A percentile compares a stretch with the other conserved stretches of the same genome.
Conservation (phyloP, 169 alveolate genomes). For the Cryptosporidium xiaoi region DNA sequence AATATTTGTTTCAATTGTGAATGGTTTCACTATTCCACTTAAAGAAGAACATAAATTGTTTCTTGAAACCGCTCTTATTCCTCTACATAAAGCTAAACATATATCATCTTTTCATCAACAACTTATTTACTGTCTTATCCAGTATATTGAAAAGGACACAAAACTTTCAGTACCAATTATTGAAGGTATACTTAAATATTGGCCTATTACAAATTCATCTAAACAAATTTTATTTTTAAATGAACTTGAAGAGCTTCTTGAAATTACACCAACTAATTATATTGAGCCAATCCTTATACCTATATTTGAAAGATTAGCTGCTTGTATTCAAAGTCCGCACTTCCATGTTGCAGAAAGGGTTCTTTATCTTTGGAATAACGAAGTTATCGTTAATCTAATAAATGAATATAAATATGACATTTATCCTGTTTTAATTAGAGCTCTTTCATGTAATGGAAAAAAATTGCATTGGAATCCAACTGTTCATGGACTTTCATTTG, state of each 20-base stretch:
- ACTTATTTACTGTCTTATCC: conserved; percentile 94
- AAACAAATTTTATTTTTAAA: conserved; percentile 94
- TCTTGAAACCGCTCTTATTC: conserved; percentile 93
- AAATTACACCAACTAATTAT: conserved; percentile 87
- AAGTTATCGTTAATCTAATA: conserved; percentile 85
- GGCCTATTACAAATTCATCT: conserved; percentile 97
- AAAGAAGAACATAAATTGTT: conserved; percentile 97
- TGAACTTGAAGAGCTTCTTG: conserved; percentile 94
- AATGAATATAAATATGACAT: conserved; percentile 82
- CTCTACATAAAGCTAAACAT: conserved; percentile 95
- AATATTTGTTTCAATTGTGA: conserved; percentile 92
- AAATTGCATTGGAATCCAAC: conserved; percentile 82
- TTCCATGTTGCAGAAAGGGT: conserved; percentile 93
- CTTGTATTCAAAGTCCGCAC: conserved; percentile 81
- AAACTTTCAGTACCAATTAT: conserved; percentile 92
- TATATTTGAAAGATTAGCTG: conserved; percentile 81
- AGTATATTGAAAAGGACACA: conserved; percentile 95
- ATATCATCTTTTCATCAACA: conserved; percentile 93
- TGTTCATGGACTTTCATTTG: conserved; percentile 79
- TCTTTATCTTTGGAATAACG: conserved; percentile 91
- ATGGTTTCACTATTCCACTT: conserved; percentile 97
- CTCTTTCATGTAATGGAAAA: conserved; percentile 75
- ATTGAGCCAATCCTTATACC: conserved; percentile 83
- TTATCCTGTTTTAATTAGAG: conserved; percentile 81
- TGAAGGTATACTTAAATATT: conserved; percentile 92